Percentiles rank a stretch among this genome's conserved stretches.
Conservation (phyloP, 345 rosid species). For the Bruguiera parviflora region DNA sequence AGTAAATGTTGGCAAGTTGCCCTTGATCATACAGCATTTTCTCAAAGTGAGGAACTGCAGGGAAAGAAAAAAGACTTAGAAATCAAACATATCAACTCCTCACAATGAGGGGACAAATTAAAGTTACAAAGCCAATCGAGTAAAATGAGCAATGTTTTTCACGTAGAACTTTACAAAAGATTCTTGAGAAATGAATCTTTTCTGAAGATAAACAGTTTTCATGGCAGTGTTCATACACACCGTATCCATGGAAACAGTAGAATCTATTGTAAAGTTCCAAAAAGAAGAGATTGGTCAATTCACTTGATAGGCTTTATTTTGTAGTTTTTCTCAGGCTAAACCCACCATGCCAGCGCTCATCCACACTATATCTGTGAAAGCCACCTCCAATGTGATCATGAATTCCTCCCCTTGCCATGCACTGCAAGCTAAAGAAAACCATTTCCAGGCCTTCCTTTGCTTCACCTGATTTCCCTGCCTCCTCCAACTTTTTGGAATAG, state of each 20-base stretch:
- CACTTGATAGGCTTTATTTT: neutral
- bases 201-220: slow-evolving; percentile 43
- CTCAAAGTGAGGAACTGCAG: slow-evolving; percentile 98
- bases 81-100: neutral
- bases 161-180: neutral
- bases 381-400: slow-evolving; percentile 98
- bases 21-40: slow-evolving; percentile 96
- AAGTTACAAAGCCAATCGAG: neutral
- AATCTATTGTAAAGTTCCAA: neutral
- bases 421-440: slow-evolving; percentile 78
- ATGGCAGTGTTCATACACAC: slow-evolving; percentile 91
- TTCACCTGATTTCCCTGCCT: slow-evolving; percentile 41
- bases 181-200: neutral
- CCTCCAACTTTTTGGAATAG: slow-evolving; percentile 62
- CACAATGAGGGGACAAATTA: neutral
- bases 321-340: neutral
- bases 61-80: slow-evolving; percentile 12
- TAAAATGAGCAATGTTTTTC: neutral
- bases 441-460: slow-evolving; percentile 45
- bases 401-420: slow-evolving; percentile 93
- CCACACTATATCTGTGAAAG: slow-evolving; percentile 94
- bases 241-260: slow-evolving; percentile 68
- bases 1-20: slow-evolving; percentile 70
- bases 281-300: neutral
- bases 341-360: slow-evolving; percentile 95